These are phyloP conservation scores for Blastobotrys robertii DNA, from an alignment of 805 yeast species.

Conservation along the genomic window DNA sequence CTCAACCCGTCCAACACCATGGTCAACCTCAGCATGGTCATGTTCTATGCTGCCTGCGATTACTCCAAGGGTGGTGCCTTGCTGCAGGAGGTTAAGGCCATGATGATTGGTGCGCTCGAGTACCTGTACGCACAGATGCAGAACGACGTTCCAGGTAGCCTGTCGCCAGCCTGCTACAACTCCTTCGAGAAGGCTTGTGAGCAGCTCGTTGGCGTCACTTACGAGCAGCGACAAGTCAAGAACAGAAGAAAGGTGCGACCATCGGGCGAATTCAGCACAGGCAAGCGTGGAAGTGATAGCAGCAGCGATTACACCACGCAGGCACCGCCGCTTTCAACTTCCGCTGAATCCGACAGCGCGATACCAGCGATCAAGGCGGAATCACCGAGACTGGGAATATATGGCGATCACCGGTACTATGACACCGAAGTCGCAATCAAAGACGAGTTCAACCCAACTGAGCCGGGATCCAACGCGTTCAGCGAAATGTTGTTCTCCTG, in stretches of 20 bases:
- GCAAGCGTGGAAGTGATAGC: no score
- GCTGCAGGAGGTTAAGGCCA: slow-evolving; percentile 54
- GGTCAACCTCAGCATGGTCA: slow-evolving; percentile 19
- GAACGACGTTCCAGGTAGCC: slow-evolving; percentile 15
- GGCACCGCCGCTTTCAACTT: no score
- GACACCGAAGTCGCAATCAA: no score
- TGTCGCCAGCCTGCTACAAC: slow-evolving; percentile 12
- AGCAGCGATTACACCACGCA: no score
- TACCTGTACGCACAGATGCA: slow-evolving; percentile 15
- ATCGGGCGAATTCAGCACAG: no score
- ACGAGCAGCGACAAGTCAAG: not conserved
- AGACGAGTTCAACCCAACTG: no score
- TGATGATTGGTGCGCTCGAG: slow-evolving; percentile 31
- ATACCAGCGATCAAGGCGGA: no score
- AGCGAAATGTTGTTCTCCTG: no score
- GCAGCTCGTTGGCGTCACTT: not conserved
- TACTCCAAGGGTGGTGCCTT: slow-evolving; percentile 77
- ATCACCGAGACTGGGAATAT: no score
- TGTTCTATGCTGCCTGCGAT: slow-evolving; percentile 55
- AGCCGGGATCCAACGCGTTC: no score
- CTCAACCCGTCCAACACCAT: slow-evolving; percentile 19
- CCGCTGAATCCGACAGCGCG: no score
- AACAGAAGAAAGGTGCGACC: not conserved
- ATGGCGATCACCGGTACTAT: no score
- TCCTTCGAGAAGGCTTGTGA: slow-evolving; percentile 12